Percentiles rank a stretch among this genome's conserved stretches.
These are phyloP conservation scores for Petunia axillaris DNA, from an alignment of 257 asterid genomes.

Conservation along the genomic window DNA sequence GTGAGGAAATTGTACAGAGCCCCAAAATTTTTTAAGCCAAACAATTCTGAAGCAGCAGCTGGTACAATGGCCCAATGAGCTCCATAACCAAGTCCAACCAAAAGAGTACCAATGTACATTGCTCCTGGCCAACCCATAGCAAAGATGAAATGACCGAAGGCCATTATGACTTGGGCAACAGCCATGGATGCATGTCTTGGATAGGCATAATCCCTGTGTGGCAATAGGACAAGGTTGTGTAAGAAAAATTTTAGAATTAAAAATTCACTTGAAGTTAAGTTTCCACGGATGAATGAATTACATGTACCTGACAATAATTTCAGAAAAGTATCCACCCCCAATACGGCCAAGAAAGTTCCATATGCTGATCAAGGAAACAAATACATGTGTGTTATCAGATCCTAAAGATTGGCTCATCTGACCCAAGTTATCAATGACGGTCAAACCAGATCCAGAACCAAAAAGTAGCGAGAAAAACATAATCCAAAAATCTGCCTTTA, in stretches of 20 bases:
- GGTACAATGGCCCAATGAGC: slow-evolving; percentile 98
- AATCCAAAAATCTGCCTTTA: slow-evolving; percentile 68
- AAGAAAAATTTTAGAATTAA: slow-evolving; percentile 16
- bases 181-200: slow-evolving; percentile 85
- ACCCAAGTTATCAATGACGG: slow-evolving; percentile 67
- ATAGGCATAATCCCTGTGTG: slow-evolving; percentile 74
- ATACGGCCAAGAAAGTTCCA: slow-evolving; percentile 70
- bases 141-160: slow-evolving; percentile 76
- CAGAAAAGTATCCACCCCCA: slow-evolving; percentile 72
- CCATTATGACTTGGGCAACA: slow-evolving; percentile 75
- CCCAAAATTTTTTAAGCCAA: slow-evolving; percentile 86
- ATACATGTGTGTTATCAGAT: slow-evolving; percentile 51
- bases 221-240: slow-evolving; percentile 20
- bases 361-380: slow-evolving; percentile 68
- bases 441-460: slow-evolving; percentile 70
- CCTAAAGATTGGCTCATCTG: slow-evolving; percentile 69
- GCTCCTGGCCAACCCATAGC: slow-evolving; percentile 95
- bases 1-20: slow-evolving; percentile 58
- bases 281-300: too few species aligned
- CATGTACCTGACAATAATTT: slow-evolving; percentile 58
- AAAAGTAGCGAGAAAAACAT: slow-evolving; percentile 61
- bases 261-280: too few species aligned
- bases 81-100: slow-evolving; percentile 93
- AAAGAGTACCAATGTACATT: slow-evolving; percentile 81
- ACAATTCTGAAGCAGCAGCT: slow-evolving; percentile 87